Evolutionary conservation across 2,329 filamentous ascomycete genomes (phyloP), one percentile per base, ranked within the genome.

Genomic region (Beauveria bassiana): DNA sequence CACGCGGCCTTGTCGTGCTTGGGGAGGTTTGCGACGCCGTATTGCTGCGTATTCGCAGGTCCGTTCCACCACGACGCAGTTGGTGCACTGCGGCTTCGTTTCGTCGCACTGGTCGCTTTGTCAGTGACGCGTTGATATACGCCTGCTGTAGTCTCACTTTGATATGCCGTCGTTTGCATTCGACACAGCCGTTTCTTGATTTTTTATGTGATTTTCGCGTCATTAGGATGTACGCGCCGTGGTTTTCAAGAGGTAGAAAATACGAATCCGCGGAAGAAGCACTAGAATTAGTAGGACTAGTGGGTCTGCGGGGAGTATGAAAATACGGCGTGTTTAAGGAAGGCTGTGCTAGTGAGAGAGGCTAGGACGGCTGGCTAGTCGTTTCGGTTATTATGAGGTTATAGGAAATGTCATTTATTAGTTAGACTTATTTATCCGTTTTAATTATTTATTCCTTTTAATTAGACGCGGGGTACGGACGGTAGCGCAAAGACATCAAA

Each of bases 121-220:
- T 55, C 14, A 62, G 59, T n/a, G 53, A 24, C 18, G 16, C 22
- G 20, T 18, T 5, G 5, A 24, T 6, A 18, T 28, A 12, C 20
- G 28, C 8, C 10, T 14, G 10, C 4, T n/a, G 24, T 31, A 20
- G 10, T 8, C 66, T 53, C 61, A 70, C 70, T 64, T 73, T 73
- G n/a, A 70, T 70, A 47, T 73, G 71, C 64, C 71, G 70, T 56
- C 69, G 69, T 55, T 73, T 73, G 61, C 72, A 73, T 46, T 72
- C 71, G 34, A 67, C 55, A 58, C 72, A 73, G 18, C 71, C 71
- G 45, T 68, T 68, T 18, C 71, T 68, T 10, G 72, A 73, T 64
- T 73, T 73, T 53, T 67, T 72, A 58, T 73, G 72, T 47, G 71
- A 67, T 24, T 57, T 57, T 26, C 54, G 43, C 12, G 54, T 16